These are phyloP conservation scores for Lindgomyces ingoldianus DNA, from an alignment of 495 filamentous ascomycete species.

Conservation along the genomic window DNA sequence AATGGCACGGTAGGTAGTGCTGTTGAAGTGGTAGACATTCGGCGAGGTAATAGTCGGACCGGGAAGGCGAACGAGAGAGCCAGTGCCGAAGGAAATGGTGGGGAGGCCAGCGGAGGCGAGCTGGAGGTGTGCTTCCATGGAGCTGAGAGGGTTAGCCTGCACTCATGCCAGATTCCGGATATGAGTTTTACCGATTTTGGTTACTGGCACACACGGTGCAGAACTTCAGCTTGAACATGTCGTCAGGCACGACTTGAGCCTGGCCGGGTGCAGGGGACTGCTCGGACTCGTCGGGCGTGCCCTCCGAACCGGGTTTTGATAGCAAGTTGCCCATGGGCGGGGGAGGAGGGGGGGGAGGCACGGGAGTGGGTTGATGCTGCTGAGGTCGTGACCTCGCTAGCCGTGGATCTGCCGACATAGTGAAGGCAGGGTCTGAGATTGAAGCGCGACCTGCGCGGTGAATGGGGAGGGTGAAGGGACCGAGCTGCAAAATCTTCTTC, in stretches of 20 bases:
- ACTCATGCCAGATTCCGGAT: not conserved
- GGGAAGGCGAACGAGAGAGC: conserved; percentile 89
- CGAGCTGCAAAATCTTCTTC: conserved; percentile 9
- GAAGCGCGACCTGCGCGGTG: not conserved
- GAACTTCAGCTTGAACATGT: conserved; percentile 79
- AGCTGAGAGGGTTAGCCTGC: conserved; percentile 52
- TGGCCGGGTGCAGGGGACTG: no score
- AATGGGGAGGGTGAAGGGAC: not conserved
- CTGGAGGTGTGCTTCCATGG: conserved; percentile 95
- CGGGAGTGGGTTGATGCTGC: conserved; percentile 44
- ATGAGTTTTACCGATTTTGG: conserved; percentile 71
- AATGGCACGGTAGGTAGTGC: conserved; percentile 88
- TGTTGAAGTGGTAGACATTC: conserved; percentile 97
- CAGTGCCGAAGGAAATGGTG: conserved; percentile 96
- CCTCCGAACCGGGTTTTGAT: no score
- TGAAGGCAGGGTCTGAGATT: conserved; percentile 11
- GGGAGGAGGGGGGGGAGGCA: conserved; percentile 54
- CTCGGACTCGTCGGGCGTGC: no score
- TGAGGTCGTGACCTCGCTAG: conserved; percentile 47
- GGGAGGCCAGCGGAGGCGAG: conserved; percentile 85
- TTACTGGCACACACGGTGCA: conserved; percentile 99
- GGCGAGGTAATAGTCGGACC: conserved; percentile 89
- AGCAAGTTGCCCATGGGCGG: no score
- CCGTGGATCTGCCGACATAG: conserved; percentile 61
- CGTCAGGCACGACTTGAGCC: conserved; percentile 38